Conservation (phyloP, 306 rosid genomes). For the Potentilla sterilis region DNA sequence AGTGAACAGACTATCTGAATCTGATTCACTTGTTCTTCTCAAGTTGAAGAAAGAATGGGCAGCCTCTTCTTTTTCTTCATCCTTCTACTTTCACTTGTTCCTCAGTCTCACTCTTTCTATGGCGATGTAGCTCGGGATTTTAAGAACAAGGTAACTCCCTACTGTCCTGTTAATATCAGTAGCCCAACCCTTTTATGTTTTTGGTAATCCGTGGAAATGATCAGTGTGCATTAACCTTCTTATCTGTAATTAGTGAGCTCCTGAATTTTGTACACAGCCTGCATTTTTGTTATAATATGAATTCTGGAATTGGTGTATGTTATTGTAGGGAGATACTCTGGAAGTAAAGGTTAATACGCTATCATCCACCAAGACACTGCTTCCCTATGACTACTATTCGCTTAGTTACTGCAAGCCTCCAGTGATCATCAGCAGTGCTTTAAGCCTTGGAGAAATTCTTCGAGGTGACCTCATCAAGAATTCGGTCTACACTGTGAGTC, state of each 20-base stretch:
- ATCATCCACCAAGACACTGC: constrained; percentile 85
- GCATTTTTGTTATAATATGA: neutral
- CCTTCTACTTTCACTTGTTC: neutral
- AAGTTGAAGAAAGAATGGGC: neutral
- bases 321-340: constrained; percentile 55
- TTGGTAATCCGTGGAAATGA: neutral
- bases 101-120: neutral
- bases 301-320: neutral
- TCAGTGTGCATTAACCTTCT: neutral
- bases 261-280: neutral
- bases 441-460: constrained; percentile 92
- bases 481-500: constrained; percentile 67
- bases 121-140: neutral
- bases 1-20: neutral
- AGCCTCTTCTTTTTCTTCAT: neutral
- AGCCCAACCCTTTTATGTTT: neutral
- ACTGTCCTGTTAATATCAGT: neutral
- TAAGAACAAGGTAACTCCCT: constrained; percentile 18
- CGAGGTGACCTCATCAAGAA: constrained; percentile 95
- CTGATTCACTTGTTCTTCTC: neutral
- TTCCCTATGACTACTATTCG: constrained; percentile 87
- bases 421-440: constrained; percentile 61
- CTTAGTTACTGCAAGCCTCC: constrained; percentile 73
- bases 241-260: neutral
- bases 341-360: constrained; percentile 83